Percentiles rank a stretch among this genome's conserved stretches.
phyloP scores from a whole-genome alignment of 306 rosid genomes.

The Inga oerstediana region DNA sequence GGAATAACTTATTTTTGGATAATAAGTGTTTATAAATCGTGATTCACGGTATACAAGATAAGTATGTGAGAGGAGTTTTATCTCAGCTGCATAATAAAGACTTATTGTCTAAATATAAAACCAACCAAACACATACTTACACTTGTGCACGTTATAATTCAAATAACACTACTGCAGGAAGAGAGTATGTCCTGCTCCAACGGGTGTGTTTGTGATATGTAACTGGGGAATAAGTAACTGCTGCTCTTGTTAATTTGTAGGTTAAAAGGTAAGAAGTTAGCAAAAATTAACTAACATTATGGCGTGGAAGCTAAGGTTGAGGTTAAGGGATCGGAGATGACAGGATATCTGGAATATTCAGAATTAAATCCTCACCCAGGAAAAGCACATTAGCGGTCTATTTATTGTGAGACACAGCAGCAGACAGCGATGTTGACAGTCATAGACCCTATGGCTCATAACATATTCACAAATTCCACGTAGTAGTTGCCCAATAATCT shows the following conservation, averaged over 20 bases:
- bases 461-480: conserved; percentile 37
- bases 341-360: conserved; percentile 22
- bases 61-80: too few species aligned
- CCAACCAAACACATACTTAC: too few species aligned
- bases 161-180: too few species aligned
- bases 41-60: too few species aligned
- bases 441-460: conserved; percentile 42
- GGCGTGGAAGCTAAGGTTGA: not conserved
- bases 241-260: too few species aligned
- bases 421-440: conserved; percentile 71
- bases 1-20: too few species aligned
- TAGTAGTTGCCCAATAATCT: conserved; percentile 28
- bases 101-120: too few species aligned
- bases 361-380: conserved; percentile 8
- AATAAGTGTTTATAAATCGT: too few species aligned
- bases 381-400: conserved; percentile 26
- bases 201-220: not conserved
- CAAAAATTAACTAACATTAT: not conserved
- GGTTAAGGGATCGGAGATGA: conserved; percentile 20
- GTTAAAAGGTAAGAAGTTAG: not conserved
- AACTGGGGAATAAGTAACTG: not conserved
- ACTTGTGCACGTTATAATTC: too few species aligned
- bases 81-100: too few species aligned
- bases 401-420: conserved; percentile 45
- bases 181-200: not conserved